Conservation (phyloP, 495 filamentous ascomycete species). For the Hypoxylon fragiforme region DNA sequence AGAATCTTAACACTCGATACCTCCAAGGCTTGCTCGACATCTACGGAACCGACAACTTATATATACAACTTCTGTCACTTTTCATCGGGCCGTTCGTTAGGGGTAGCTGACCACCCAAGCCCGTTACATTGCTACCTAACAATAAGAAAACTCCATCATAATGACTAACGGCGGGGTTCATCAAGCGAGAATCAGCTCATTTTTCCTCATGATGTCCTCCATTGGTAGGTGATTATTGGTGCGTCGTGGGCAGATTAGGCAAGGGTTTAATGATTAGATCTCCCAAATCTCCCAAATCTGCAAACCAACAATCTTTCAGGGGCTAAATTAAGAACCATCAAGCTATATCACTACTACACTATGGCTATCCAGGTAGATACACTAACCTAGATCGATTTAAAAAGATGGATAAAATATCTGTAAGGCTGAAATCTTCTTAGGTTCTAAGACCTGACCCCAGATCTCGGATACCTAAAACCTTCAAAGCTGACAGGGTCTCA, state of each 20-base stretch:
- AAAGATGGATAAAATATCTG: constrained; percentile 5
- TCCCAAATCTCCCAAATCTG: too few relatives aligned
- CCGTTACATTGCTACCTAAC: constrained; percentile 28
- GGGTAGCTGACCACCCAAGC: constrained; percentile 22
- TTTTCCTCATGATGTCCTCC: constrained; percentile 29
- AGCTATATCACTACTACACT: too few relatives aligned
- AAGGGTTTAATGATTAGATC: constrained; percentile 29
- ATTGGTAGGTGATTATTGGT: constrained; percentile 32
- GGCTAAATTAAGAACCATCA: too few relatives aligned
- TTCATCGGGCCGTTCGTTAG: constrained; percentile 15
- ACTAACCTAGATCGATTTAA: constrained; percentile 13
- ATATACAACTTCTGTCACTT: constrained; percentile 26
- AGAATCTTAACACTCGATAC: neutral
- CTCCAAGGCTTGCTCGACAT: neutral
- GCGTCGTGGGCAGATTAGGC: constrained; percentile 24
- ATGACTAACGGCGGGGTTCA: constrained; percentile 28
- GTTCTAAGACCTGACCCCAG: neutral
- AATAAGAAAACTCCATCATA: constrained; percentile 23
- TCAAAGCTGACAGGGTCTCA: too few relatives aligned
- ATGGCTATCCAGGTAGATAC: too few relatives aligned
- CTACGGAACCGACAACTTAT: constrained; percentile 4
- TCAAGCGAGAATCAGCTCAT: constrained; percentile 36
- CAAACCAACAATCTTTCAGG: constrained; percentile 10
- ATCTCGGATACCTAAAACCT: too few relatives aligned
- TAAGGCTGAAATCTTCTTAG: constrained; percentile 11